These are phyloP conservation scores for Leishmania turanica DNA, from an alignment of 208 protist species.

Conservation along the genomic window DNA sequence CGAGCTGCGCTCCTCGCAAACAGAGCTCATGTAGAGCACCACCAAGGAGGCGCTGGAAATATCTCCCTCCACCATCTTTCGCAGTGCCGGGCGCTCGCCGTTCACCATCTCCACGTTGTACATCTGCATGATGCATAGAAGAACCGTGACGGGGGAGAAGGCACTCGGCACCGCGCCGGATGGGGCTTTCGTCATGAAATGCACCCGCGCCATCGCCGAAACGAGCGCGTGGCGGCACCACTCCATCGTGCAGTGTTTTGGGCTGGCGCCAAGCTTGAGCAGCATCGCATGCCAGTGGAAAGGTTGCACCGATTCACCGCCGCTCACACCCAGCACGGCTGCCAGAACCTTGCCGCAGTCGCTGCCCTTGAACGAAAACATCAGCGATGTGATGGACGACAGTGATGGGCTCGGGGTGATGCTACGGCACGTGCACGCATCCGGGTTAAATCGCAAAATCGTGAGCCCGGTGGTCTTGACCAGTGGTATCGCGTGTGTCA, in stretches of 20 bases:
- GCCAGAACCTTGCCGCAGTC: slow-evolving; percentile 25
- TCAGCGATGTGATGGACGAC: slow-evolving; percentile 13
- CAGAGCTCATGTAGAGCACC: slow-evolving; percentile 51
- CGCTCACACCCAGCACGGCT: slow-evolving; percentile 4
- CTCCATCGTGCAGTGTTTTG: slow-evolving; percentile 36
- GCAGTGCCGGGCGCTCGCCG: slow-evolving; percentile 60
- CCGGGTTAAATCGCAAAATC: slow-evolving; percentile 4
- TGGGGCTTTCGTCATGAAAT: slow-evolving; percentile 3
- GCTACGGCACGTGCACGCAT: neutral
- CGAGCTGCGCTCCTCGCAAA: slow-evolving; percentile 45
- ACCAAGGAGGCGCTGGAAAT: slow-evolving; percentile 58
- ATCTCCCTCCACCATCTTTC: slow-evolving; percentile 73
- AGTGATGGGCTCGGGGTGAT: slow-evolving; percentile 12
- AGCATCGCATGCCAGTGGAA: slow-evolving; percentile 52
- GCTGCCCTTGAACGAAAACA: slow-evolving; percentile 21
- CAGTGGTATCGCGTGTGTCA: neutral
- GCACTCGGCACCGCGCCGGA: neutral
- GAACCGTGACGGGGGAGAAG: slow-evolving; percentile 29
- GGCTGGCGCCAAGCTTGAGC: slow-evolving; percentile 44
- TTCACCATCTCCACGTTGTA: slow-evolving; percentile 86
- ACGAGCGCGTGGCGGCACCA: slow-evolving; percentile 64
- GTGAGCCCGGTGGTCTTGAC: slow-evolving; percentile 7
- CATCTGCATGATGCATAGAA: slow-evolving; percentile 52
- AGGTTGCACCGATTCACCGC: slow-evolving; percentile 8
- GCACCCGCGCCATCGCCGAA: slow-evolving; percentile 45